Evolutionary conservation across 116 monocot species (phyloP).

Genomic region (Iris pallida): DNA sequence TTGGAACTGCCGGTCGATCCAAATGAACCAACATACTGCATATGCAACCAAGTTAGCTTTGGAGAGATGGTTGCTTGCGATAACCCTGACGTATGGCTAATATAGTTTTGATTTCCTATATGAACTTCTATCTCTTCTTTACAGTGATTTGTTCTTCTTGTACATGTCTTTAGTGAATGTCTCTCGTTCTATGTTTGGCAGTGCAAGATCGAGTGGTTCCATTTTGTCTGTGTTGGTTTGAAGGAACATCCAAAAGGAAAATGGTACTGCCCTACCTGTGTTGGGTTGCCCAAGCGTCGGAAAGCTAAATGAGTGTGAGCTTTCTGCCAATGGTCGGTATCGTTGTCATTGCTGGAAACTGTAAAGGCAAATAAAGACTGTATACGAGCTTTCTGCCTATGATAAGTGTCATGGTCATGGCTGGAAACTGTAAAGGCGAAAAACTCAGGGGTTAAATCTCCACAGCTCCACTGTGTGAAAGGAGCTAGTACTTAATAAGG

Average conservation of each 20-base stretch:
- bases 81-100: constrained; percentile 47
- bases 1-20: constrained; percentile 85
- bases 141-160: neutral
- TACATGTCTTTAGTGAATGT: neutral
- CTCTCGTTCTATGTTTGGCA: constrained; percentile 16
- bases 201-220: constrained; percentile 99
- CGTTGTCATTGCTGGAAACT: too few relatives aligned
- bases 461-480: too few relatives aligned
- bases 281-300: constrained; percentile 55
- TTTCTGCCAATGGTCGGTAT: too few relatives aligned
- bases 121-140: neutral
- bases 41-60: constrained; percentile 96
- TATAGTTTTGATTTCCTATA: too few relatives aligned
- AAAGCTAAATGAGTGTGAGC: constrained; percentile 21
- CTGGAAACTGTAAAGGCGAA: too few relatives aligned
- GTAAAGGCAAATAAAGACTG: too few relatives aligned
- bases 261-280: constrained; percentile 86
- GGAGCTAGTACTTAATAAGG: too few relatives aligned
- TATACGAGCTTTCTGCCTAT: too few relatives aligned
- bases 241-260: constrained; percentile 97
- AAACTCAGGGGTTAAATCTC: too few relatives aligned
- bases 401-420: too few relatives aligned
- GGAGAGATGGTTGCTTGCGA: constrained; percentile 98
- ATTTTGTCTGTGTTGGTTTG: constrained; percentile 85
- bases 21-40: constrained; percentile 90